Evolutionary conservation across 306 rosid species (phyloP).

Genomic region (Quercus dentata): DNA sequence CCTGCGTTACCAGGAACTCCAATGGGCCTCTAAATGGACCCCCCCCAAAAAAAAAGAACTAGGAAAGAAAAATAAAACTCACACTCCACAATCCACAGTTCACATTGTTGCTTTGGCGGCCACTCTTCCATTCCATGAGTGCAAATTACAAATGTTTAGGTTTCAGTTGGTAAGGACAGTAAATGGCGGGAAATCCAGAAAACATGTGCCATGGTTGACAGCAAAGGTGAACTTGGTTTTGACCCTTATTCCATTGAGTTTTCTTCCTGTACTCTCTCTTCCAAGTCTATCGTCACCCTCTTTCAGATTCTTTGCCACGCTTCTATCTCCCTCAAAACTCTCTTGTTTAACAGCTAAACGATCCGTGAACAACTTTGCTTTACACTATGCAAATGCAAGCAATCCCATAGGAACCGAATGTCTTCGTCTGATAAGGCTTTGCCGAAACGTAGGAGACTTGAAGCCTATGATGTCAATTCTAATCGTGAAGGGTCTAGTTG

Average conservation of each 20-base stretch:
- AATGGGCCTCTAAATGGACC: too few relatives aligned
- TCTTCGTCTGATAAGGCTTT: slow-evolving; percentile 21
- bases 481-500: slow-evolving; percentile 15
- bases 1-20: too few relatives aligned
- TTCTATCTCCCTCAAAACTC: neutral
- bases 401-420: slow-evolving; percentile 5
- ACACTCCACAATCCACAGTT: too few relatives aligned
- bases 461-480: slow-evolving; percentile 21
- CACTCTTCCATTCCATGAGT: too few relatives aligned
- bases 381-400: neutral
- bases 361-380: neutral
- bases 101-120: too few relatives aligned
- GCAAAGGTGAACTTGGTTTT: neutral
- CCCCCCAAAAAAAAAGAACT: too few relatives aligned
- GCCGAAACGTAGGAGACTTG: slow-evolving; percentile 1
- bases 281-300: slow-evolving; percentile 1
- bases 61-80: too few relatives aligned
- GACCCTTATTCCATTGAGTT: neutral
- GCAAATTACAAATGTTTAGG: neutral
- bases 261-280: neutral
- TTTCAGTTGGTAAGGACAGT: neutral
- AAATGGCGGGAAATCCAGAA: neutral
- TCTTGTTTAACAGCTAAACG: slow-evolving; percentile 1
- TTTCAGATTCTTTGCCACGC: neutral
- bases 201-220: neutral